Evolutionary conservation across 2,329 filamentous ascomycete species (phyloP).

Genomic region (Xylaria digitata): DNA sequence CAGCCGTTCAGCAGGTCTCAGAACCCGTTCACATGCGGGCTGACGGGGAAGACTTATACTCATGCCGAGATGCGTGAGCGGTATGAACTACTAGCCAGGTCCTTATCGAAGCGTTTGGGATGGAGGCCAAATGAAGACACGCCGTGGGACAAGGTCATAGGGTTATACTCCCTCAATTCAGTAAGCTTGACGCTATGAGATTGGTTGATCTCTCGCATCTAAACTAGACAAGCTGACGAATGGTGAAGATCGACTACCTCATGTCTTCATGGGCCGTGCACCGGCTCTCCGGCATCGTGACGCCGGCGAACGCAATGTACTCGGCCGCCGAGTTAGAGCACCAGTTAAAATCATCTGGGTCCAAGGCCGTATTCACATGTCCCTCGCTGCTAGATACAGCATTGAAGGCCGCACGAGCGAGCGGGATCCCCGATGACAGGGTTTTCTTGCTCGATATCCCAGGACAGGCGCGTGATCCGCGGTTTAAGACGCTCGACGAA

Average conservation of each 20-base stretch:
- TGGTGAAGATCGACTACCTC: constrained; percentile 69
- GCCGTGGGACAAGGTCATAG: constrained; percentile 82
- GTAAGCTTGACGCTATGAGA: constrained; percentile 43
- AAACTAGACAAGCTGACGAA: constrained; percentile 9
- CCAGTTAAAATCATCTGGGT: constrained; percentile 72
- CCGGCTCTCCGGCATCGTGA: constrained; percentile 73
- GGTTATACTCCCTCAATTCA: constrained; percentile 78
- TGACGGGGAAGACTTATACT: constrained; percentile 73
- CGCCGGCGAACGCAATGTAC: constrained; percentile 77
- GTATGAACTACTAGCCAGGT: constrained; percentile 73
- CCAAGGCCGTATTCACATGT: constrained; percentile 77
- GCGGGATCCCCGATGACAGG: constrained; percentile 68
- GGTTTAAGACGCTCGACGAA: constrained; percentile 71
- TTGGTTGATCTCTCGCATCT: neutral
- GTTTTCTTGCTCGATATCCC: constrained; percentile 71
- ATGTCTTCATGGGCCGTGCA: constrained; percentile 76
- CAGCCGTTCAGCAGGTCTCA: constrained; percentile 67
- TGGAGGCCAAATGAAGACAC: constrained; percentile 76
- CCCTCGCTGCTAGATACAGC: constrained; percentile 70
- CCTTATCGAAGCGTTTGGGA: constrained; percentile 73
- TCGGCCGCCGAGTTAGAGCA: constrained; percentile 73
- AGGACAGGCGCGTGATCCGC: constrained; percentile 53
- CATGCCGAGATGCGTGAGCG: constrained; percentile 70
- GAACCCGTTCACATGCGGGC: constrained; percentile 77
- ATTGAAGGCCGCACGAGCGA: constrained; percentile 69